Evolutionary conservation across 2,329 filamentous ascomycete genomes (phyloP), one percentile per base, ranked within the genome.

Genomic region (Sporothrix variecibatus): DNA sequence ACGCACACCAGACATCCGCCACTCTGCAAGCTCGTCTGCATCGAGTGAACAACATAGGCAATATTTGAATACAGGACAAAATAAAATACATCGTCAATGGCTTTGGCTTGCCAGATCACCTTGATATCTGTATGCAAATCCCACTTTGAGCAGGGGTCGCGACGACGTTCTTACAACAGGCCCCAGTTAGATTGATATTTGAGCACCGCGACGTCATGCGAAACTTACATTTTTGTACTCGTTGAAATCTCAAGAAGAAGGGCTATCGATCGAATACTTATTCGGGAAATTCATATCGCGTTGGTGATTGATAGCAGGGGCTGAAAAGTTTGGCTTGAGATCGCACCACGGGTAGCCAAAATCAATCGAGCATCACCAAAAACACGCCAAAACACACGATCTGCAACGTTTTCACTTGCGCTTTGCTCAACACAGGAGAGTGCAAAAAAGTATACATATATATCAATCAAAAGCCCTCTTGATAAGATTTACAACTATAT

Each of bases 141-240:
- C 46, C 67, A 51, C 67, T 17, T 23, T 26, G 46, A n/a, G 23
- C 28, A 56, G 46, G 67, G 67, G 67, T 31, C 17, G 67, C 28
- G 17, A 38, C 46, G 23, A 9, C 28, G 7, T 3, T 15, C 20
- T 56, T 53, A 23, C 26, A 4, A 23, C 20, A 28, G 15, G 20
- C 78, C 79, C 78, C 79, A 78, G 81, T 81, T 83, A 78, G n/a
- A 31, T 9, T 6, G 20, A 5, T 46, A 20, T 72, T 70, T 11
- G 1, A 15, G 7, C 31, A 17, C 2, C 23, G 43, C 49, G 31
- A 43, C 53, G 9, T 0, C 0, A 1, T 34, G 17, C 4, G 17
- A 26, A 31, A 81, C 82, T 82, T 80, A 83, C 85, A 82, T 92
- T 87, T 85, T 90, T 90, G 86, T 88, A 88, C 90, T 93, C 87